A percentile compares a stretch with the other conserved stretches of the same genome.
These are phyloP conservation scores for Colletotrichum liaoningense DNA, from an alignment of 2,329 filamentous ascomycete genomes.

Conservation along the genomic window DNA sequence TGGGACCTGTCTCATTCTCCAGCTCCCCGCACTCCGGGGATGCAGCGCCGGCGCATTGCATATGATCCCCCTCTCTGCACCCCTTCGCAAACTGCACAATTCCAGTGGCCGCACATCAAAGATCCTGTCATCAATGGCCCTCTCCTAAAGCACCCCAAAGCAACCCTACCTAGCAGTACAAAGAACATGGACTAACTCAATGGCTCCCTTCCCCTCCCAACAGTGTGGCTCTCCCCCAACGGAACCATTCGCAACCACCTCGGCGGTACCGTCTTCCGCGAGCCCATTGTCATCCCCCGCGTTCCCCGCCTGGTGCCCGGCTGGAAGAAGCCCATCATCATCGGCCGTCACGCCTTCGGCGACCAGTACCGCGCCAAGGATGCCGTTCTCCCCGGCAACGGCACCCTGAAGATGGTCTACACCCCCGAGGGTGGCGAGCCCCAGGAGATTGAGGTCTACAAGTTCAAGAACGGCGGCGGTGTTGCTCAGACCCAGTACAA, in stretches of 20 bases:
- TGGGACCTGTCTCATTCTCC: conserved; percentile 6
- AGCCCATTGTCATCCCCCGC: conserved; percentile 95
- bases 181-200: conserved; percentile 8
- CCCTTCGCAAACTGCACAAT: background rate
- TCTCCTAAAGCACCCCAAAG: conserved; percentile 2
- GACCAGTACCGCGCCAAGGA: conserved; percentile 99
- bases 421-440: conserved; percentile 86
- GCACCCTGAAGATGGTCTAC: conserved; percentile 94
- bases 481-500: conserved; percentile 98
- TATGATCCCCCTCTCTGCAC: background rate
- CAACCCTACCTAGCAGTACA: background rate
- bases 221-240: conserved; percentile 98
- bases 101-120: background rate
- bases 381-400: conserved; percentile 81
- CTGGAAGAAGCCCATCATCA: conserved; percentile 99
- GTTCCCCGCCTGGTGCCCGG: conserved; percentile 94
- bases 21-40: conserved; percentile 14
- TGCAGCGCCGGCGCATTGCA: conserved; percentile 18
- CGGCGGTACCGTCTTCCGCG: conserved; percentile 97
- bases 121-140: background rate
- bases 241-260: conserved; percentile 83
- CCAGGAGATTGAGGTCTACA: conserved; percentile 88
- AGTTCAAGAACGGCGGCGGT: conserved; percentile 85
- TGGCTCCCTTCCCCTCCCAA: conserved; percentile 13
- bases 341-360: conserved; percentile 97